Percentiles rank a stretch among this genome's conserved stretches.
phyloP scores from a whole-genome alignment of 352 stramenopile genomes.

The Globisporangium mamillatum region DNA sequence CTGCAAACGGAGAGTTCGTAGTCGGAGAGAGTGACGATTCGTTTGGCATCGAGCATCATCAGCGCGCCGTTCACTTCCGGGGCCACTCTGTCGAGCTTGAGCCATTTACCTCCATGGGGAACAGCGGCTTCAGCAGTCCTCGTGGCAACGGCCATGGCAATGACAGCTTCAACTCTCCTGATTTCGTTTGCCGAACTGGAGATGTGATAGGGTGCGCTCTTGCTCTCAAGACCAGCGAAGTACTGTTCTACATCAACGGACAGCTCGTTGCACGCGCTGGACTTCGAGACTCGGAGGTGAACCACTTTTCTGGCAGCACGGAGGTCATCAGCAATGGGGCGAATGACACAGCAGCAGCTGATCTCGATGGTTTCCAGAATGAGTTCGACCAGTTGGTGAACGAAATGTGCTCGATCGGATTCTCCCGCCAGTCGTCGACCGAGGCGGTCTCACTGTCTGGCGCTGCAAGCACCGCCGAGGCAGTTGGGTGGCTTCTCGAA shows the following conservation, averaged over 20 bases:
- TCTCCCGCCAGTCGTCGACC: conserved; percentile 34
- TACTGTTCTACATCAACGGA: conserved; percentile 69
- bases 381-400: conserved; percentile 46
- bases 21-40: conserved; percentile 38
- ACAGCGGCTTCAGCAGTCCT: conserved; percentile 33
- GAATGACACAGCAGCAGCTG: neutral
- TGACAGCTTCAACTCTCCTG: conserved; percentile 24
- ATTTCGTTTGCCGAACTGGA: conserved; percentile 46
- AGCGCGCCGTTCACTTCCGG: conserved; percentile 31
- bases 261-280: conserved; percentile 24
- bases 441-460: conserved; percentile 36
- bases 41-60: conserved; percentile 48
- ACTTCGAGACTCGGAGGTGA: neutral
- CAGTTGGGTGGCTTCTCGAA: conserved; percentile 45
- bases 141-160: conserved; percentile 23
- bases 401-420: conserved; percentile 53
- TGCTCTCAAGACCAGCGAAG: conserved; percentile 22
- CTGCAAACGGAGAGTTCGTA: conserved; percentile 19
- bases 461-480: conserved; percentile 20
- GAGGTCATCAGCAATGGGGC: neutral
- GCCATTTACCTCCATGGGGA: conserved; percentile 19
- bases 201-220: conserved; percentile 61
- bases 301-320: neutral
- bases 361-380: conserved; percentile 6
- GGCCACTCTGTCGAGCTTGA: conserved; percentile 16